Conservation (phyloP, 192 early-diverging fungal genomes). For the Coemansia pectinata region DNA sequence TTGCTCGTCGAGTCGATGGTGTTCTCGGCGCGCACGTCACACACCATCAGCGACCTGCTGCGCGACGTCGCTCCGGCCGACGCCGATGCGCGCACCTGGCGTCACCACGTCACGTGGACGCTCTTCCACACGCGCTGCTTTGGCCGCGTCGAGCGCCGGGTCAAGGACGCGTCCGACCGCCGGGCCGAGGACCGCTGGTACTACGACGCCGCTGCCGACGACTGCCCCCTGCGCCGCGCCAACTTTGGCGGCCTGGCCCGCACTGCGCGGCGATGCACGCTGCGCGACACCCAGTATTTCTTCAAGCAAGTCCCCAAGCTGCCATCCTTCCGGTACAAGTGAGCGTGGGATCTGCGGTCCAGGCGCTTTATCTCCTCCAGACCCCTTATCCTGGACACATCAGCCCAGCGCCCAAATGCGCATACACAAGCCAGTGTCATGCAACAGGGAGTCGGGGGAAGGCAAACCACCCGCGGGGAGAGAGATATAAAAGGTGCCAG, state of each 20-base stretch:
- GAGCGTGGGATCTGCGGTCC: not conserved
- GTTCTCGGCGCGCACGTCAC: slow-evolving; percentile 56
- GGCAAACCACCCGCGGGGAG: not conserved
- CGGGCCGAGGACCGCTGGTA: slow-evolving; percentile 57
- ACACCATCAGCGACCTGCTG: slow-evolving; percentile 56
- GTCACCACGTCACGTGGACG: slow-evolving; percentile 42
- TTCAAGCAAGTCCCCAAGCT: slow-evolving; percentile 59
- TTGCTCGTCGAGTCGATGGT: slow-evolving; percentile 54
- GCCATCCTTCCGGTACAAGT: slow-evolving; percentile 52
- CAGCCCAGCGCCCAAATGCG: not conserved
- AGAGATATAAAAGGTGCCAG: not conserved
- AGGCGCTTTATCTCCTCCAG: not conserved
- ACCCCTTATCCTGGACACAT: not conserved
- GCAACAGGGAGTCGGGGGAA: too few relatives aligned
- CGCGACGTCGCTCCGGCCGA: slow-evolving; percentile 45
- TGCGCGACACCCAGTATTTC: slow-evolving; percentile 59
- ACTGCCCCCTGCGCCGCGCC: slow-evolving; percentile 39
- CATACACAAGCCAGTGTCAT: too few relatives aligned
- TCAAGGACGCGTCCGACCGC: slow-evolving; percentile 56
- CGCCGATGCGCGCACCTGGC: slow-evolving; percentile 29
- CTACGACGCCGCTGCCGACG: slow-evolving; percentile 52
- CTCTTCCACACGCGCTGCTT: slow-evolving; percentile 52
- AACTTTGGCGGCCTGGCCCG: slow-evolving; percentile 57
- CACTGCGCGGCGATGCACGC: slow-evolving; percentile 56
- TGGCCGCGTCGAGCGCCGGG: slow-evolving; percentile 55